Evolutionary conservation across 257 asterid genomes (phyloP).

Genomic region (Solanum sitiens): DNA sequence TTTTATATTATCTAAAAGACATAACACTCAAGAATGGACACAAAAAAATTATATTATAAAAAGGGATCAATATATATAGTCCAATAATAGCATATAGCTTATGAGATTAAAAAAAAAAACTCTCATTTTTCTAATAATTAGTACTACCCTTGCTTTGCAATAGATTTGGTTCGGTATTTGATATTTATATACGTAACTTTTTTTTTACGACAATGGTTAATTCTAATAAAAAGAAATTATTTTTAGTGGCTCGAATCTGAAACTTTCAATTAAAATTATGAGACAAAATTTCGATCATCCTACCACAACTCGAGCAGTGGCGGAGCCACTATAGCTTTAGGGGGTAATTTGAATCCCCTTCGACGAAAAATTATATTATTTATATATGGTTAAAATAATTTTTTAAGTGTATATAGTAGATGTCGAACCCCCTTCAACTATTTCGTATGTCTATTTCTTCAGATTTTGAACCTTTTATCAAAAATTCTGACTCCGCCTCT

Average conservation of each 20-base stretch:
- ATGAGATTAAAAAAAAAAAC: not conserved
- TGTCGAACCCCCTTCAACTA: no score
- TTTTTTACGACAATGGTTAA: not conserved
- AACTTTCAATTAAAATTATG: not conserved
- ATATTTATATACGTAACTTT: not conserved
- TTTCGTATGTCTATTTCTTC: no score
- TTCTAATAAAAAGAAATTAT: rapidly evolving
- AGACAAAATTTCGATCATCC: not conserved
- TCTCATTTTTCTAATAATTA: not conserved
- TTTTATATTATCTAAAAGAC: not conserved
- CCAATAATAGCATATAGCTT: not conserved
- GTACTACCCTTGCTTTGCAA: not conserved
- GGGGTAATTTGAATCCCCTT: no score
- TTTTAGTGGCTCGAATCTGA: rapidly evolving
- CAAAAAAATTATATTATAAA: no score
- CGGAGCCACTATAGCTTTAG: no score
- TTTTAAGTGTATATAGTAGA: no score
- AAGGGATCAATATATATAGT: no score
- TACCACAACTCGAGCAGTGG: no score
- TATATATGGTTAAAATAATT: no score
- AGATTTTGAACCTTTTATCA: no score
- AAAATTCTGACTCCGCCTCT: no score
- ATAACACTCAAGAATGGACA: not conserved
- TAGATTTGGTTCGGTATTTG: not conserved
- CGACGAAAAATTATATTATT: no score